Conservation (phyloP, 768 basidiomycete species). For the Lentinula guzmanii region DNA sequence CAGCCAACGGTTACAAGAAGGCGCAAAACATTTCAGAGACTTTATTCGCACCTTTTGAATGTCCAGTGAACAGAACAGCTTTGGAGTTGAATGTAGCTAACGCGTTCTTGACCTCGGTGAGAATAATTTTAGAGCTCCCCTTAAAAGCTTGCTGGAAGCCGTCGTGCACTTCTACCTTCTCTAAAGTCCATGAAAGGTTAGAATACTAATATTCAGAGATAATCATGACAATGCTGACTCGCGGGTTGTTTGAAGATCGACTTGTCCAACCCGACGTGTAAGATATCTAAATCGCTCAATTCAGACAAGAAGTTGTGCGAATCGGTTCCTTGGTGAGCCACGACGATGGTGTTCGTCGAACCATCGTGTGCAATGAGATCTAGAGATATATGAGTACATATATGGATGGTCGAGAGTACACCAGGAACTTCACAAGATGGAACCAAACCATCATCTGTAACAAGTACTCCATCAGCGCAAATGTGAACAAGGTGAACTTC, state of each 20-base stretch:
- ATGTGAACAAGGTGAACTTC: not conserved
- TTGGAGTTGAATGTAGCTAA: not conserved
- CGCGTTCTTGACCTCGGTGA: not conserved
- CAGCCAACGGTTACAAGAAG: not conserved
- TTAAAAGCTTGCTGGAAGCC: not conserved
- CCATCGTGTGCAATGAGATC: conserved; percentile 18
- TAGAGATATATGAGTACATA: not conserved
- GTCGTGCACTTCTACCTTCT: not conserved
- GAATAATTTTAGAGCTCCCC: not conserved
- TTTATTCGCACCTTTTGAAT: not conserved
- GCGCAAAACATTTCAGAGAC: not conserved
- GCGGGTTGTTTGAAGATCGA: not conserved
- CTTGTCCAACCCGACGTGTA: not conserved
- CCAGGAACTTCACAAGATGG: not conserved
- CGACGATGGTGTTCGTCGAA: conserved; percentile 15
- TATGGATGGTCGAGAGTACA: not conserved
- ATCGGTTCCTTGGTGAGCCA: conserved; percentile 23
- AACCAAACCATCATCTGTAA: not conserved
- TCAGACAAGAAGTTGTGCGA: conserved; percentile 8
- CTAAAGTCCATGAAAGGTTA: not conserved
- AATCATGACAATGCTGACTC: not conserved
- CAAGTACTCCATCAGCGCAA: not conserved
- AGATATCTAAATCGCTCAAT: not conserved
- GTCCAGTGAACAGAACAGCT: not conserved
- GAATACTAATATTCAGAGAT: not conserved